These are phyloP conservation scores for Geotrichum australiense DNA, from an alignment of 1,139 yeast genomes.

Conservation along the genomic window DNA sequence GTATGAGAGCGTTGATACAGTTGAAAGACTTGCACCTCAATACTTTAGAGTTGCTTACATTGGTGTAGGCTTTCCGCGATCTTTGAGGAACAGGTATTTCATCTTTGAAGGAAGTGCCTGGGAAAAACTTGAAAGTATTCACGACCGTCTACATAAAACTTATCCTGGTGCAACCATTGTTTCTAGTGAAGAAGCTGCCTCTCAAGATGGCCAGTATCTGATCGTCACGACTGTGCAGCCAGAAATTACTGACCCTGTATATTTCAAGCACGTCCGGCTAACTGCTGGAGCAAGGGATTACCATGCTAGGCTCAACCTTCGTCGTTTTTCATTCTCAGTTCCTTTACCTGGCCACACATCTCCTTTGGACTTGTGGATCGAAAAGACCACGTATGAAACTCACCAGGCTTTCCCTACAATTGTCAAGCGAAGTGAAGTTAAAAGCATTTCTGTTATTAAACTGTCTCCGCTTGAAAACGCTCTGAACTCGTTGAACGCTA, in stretches of 20 bases:
- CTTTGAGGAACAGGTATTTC: constrained; percentile 67
- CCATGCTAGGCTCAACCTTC: constrained; percentile 48
- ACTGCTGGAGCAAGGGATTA: constrained; percentile 29
- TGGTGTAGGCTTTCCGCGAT: constrained; percentile 78
- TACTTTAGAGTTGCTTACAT: constrained; percentile 74
- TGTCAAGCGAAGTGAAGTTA: constrained; percentile 77
- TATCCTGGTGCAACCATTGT: constrained; percentile 80
- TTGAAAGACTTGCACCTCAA: constrained; percentile 65
- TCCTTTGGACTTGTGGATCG: constrained; percentile 78
- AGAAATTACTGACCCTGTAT: constrained; percentile 16
- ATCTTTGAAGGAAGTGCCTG: constrained; percentile 83
- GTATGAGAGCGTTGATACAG: constrained; percentile 58
- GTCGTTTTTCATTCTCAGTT: constrained; percentile 60
- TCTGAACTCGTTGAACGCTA: constrained; percentile 53
- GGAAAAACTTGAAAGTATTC: constrained; percentile 80
- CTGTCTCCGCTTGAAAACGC: constrained; percentile 83
- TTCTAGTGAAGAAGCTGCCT: constrained; percentile 56
- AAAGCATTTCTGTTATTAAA: constrained; percentile 42
- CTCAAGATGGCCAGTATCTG: constrained; percentile 64
- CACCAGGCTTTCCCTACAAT: constrained; percentile 75
- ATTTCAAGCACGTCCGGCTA: constrained; percentile 14
- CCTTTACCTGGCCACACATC: constrained; percentile 70
- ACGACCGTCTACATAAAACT: constrained; percentile 62
- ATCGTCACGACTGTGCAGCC: constrained; percentile 73
- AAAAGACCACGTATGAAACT: constrained; percentile 75